Conservation (phyloP, 306 rosid genomes). For the Sesbania bispinosa region DNA sequence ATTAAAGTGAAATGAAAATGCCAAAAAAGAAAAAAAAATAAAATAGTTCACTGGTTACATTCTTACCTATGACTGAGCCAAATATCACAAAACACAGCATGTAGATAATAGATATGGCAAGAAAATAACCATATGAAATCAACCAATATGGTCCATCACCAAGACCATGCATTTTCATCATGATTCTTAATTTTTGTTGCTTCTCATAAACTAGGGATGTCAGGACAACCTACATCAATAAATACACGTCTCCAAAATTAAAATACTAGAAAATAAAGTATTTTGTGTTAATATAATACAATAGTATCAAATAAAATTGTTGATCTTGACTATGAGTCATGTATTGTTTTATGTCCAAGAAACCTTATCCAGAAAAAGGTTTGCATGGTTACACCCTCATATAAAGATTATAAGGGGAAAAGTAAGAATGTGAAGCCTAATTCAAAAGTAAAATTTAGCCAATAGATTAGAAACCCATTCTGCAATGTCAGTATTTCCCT, state of each 20-base stretch:
- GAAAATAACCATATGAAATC: conserved; percentile 77
- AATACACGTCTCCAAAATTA: background rate
- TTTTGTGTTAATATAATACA: background rate
- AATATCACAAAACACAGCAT: conserved; percentile 72
- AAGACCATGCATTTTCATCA: conserved; percentile 99
- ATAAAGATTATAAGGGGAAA: background rate
- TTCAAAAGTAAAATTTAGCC: conserved; percentile 4
- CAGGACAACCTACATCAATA: conserved; percentile 56
- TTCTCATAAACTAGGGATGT: conserved; percentile 81
- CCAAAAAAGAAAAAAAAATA: background rate
- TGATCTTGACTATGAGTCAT: conserved; percentile 4
- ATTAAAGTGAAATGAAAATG: conserved; percentile 21
- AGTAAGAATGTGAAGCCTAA: conserved; percentile 12
- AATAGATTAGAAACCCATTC: background rate
- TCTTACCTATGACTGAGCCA: conserved; percentile 77
- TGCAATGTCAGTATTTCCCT: background rate
- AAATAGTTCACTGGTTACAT: conserved; percentile 1
- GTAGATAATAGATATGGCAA: conserved; percentile 55
- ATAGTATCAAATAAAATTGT: conserved; percentile 9
- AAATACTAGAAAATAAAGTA: background rate
- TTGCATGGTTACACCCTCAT: background rate
- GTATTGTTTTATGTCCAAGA: background rate
- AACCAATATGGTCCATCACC: conserved; percentile 91
- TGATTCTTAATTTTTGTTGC: conserved; percentile 79
- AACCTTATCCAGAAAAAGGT: background rate